Evolutionary conservation across 2,329 filamentous ascomycete species (phyloP).

Genomic region (Penicillium expansum): DNA sequence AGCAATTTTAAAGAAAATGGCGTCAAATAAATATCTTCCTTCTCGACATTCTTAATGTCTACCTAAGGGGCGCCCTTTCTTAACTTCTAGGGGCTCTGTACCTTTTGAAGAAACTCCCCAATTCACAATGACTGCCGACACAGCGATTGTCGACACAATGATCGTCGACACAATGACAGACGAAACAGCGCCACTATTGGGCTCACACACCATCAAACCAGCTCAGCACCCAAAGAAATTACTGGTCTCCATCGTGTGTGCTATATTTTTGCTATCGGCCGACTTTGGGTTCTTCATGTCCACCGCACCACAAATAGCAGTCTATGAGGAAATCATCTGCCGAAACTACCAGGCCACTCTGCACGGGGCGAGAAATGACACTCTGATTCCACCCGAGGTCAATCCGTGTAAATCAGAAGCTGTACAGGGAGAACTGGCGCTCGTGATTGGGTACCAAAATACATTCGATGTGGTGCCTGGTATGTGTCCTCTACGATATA

Average conservation of each 20-base stretch:
- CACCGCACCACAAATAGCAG: constrained; percentile 25
- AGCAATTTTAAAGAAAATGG: too few relatives aligned
- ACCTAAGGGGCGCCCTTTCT: neutral
- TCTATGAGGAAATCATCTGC: constrained; percentile 31
- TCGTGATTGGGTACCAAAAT: constrained; percentile 31
- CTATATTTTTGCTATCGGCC: constrained; percentile 15
- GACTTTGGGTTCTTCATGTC: constrained; percentile 26
- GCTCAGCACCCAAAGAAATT: constrained; percentile 14
- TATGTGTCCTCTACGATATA: neutral
- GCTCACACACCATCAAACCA: neutral
- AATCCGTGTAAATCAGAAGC: constrained; percentile 31
- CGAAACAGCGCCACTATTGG: constrained; percentile 13
- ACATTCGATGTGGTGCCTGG: constrained; percentile 26
- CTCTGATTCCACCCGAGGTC: neutral
- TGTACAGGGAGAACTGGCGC: constrained; percentile 32
- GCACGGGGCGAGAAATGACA: neutral
- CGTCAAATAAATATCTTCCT: too few relatives aligned
- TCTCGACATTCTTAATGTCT: neutral
- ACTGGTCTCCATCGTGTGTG: constrained; percentile 14
- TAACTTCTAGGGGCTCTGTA: neutral
- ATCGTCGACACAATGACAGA: neutral
- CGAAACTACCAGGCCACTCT: constrained; percentile 19
- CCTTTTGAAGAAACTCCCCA: neutral
- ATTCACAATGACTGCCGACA: neutral
- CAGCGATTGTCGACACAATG: neutral